Base-by-base conservation (phyloP, 176 grass and related monocot species). In the Thinopyrum elongatum region DNA sequence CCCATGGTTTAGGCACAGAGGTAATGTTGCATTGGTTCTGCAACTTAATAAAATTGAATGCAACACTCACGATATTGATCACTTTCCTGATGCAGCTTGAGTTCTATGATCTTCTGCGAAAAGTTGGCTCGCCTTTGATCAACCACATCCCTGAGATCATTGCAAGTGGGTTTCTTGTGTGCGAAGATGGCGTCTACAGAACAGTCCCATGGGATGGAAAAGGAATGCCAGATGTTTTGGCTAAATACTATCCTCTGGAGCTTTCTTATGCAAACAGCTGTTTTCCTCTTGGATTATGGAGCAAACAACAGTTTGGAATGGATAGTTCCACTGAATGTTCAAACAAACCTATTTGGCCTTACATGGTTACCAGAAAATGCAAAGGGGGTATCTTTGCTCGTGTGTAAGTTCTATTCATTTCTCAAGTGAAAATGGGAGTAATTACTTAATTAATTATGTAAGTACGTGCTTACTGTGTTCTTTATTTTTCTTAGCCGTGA, bases 231-330 rank as follows among this genome's bases (percentile, higher is more conserved):
- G 88, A 92, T 83, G 66, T 93, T 78, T 83, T 96, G 76, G 80
- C 62, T 69, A 92, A 87, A 46, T 87, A 82, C 85, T 92, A 91
- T 60, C 81, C 71, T 76, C 63, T 65, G 28, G 66, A 92, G 77
- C 79, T 64, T 88, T 78, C 82, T 77, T 82, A n/a, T 61, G 67
- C 64, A 55, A 82, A 90, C 16, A 75, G 87, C 36, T 67, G 27
- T 85, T 95, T 96, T 86, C 86, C 90, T 92, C 91, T 99, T 88
- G 97, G 97, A 42, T 64, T 99, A 81, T 96, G 91, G 92, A 92
- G 84, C 89, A 96, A 99, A 80, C 91, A 90, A 88, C 74, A 79
- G 61, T 79, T 77, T 85, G 90, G 77, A 71, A 79, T 89, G 57
- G 87, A 66, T 81, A 86, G 70, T 76, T 86, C 78, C 68, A 63